A percentile compares a stretch with the other conserved stretches of the same genome.
Evolutionary conservation across 78 protist genomes (phyloP).

Genomic region (Salpingoeca rosetta): DNA sequence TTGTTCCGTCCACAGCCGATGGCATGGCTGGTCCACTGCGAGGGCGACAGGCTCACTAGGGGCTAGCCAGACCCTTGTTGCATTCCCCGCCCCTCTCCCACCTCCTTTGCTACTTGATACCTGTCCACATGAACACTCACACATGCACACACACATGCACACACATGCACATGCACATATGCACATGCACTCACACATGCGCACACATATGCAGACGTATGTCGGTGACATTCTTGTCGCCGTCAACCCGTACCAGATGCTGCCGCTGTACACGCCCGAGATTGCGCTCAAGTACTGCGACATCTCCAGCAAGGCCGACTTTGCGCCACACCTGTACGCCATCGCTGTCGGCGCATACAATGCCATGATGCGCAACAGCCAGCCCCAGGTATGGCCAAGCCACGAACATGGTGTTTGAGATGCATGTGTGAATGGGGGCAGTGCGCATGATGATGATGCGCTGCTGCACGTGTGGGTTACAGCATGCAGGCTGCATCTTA

Average conservation of each 20-base stretch:
- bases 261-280: background rate
- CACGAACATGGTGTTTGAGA: background rate
- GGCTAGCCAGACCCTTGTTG: too few species aligned
- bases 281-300: background rate
- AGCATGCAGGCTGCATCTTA: too few species aligned
- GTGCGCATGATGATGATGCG: too few species aligned
- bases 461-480: too few species aligned
- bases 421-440: too few species aligned
- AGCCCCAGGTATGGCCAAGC: background rate
- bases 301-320: conserved; percentile 6
- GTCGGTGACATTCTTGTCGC: conserved; percentile 56
- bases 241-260: conserved; percentile 62
- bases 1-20: too few species aligned
- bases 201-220: conserved; percentile 12
- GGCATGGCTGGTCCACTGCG: too few species aligned
- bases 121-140: background rate
- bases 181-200: conserved; percentile 5
- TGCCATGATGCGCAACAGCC: background rate
- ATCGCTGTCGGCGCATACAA: conserved; percentile 56
- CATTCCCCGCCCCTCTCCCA: too few species aligned
- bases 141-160: background rate
- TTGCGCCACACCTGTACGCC: conserved; percentile 76
- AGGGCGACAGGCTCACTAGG: too few species aligned
- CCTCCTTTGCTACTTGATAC: too few species aligned
- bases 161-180: conserved; percentile 7